Evolutionary conservation across 176 grass and related monocot species (phyloP), one percentile per base, ranked within the genome.

Genomic region (Aegilops sharonensis): DNA sequence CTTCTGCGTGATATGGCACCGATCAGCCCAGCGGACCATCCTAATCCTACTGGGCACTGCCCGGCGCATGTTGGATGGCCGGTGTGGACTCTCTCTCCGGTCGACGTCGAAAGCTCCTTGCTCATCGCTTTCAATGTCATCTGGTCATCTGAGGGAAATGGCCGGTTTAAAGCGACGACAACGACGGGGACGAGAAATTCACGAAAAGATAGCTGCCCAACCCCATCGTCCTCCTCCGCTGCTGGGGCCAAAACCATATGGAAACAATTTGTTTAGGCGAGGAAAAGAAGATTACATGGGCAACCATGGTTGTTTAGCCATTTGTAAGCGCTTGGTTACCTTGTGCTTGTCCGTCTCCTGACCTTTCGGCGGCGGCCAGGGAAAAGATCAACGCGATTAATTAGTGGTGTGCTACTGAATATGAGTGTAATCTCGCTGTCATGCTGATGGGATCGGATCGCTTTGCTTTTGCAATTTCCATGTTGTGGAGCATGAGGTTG

Each of bases 401-500:
- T 56, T 50, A 47, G 43, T 13, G 11, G 1, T 0, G 43, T 12
- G 43, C 43, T 47, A 3, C 43, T 47, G 3, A 11, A 1, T 47
- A 47, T 47, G 11, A 77, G 37, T 68, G 43, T 30, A 9, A 48
- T 73, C 59, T 91, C 81, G 81, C 85, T 81, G 81, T 91, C 89
- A 10, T 37, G 85, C 68, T 76, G 85, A 76, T 62, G 76, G 0
- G 4, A 64, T 63, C 43, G 32, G 73, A 77, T 59, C 43, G 20
- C 57, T 18, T 20, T 35, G 14, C 11, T 37, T 23, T 47, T 47
- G 40, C 40, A 42, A 42, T 42, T 42, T 10, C 36, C 59, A 42
- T 29, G 5, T 68, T 74, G 3, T 84, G 59, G 75, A 61, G 45
- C 34, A 2, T 43, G 72, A 79, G 47, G 85, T 21, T 60, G 67